These are phyloP conservation scores for Zymoseptoria tritici DNA, from an alignment of 2,329 filamentous ascomycete species.

Conservation along the genomic window DNA sequence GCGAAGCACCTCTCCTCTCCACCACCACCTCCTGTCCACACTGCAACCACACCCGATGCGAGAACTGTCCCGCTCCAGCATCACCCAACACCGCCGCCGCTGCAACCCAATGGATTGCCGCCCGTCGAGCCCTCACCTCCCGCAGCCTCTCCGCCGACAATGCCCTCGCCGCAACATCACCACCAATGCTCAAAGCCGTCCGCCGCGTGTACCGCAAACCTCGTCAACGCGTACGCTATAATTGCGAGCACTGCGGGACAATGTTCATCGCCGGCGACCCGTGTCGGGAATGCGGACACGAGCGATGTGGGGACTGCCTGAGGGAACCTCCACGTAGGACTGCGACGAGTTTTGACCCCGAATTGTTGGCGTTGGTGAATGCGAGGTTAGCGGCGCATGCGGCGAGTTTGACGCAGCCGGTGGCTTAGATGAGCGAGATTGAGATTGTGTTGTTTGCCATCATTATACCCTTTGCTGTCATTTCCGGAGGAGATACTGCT, in stretches of 20 bases:
- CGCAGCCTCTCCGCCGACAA: slow-evolving; percentile 24
- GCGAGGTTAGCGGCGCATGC: slow-evolving; percentile 16
- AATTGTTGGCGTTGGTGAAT: slow-evolving; percentile 13
- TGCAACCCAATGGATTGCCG: slow-evolving; percentile 55
- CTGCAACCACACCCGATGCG: slow-evolving; percentile 69
- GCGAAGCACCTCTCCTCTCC: not conserved
- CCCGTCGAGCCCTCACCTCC: slow-evolving; percentile 62
- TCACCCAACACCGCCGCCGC: slow-evolving; percentile 47
- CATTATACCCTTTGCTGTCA: not conserved
- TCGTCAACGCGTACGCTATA: slow-evolving; percentile 38
- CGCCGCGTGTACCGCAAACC: slow-evolving; percentile 39
- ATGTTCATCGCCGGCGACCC: slow-evolving; percentile 48
- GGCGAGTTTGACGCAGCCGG: slow-evolving; percentile 1
- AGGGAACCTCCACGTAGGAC: slow-evolving; percentile 37
- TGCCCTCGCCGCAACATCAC: slow-evolving; percentile 7
- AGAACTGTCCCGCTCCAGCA: slow-evolving; percentile 50
- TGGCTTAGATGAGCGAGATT: slow-evolving; percentile 2
- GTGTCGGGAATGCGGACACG: slow-evolving; percentile 55
- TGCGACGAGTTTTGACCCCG: slow-evolving; percentile 12
- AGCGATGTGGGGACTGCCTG: slow-evolving; percentile 53
- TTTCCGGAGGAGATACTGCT: too few species aligned
- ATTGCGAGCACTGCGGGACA: slow-evolving; percentile 56
- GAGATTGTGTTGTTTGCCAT: not conserved
- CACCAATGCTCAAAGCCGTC: slow-evolving; percentile 18
- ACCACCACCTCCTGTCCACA: slow-evolving; percentile 44